Percentiles rank a stretch among this genome's conserved stretches.
phyloP scores from a whole-genome alignment of 495 filamentous ascomycete genomes.

The Annulohypoxylon stygium region DNA sequence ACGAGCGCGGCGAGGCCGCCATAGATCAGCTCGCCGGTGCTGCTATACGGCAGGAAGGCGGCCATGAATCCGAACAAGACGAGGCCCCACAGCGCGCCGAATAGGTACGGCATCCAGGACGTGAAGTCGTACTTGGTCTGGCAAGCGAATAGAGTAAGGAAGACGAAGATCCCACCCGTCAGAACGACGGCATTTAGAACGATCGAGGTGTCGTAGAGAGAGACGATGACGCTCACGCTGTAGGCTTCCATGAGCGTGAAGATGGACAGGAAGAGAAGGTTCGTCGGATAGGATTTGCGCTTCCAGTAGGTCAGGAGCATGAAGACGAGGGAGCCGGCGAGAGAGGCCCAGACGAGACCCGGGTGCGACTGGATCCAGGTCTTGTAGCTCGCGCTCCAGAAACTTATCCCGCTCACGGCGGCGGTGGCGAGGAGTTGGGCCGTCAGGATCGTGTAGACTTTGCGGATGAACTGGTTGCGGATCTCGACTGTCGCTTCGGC shows the following conservation, averaged over 20 bases:
- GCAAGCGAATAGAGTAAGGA: constrained; percentile 93
- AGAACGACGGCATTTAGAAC: constrained; percentile 92
- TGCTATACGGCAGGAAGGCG: constrained; percentile 83
- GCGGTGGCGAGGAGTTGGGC: constrained; percentile 90
- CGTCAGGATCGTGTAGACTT: constrained; percentile 72
- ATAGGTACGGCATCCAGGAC: constrained; percentile 94
- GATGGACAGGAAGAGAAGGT: constrained; percentile 89
- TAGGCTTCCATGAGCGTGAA: constrained; percentile 97
- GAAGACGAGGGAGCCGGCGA: constrained; percentile 83
- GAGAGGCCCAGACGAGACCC: constrained; percentile 86
- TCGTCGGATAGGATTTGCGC: constrained; percentile 94
- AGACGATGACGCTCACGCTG: constrained; percentile 89
- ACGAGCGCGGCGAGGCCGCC: constrained; percentile 83
- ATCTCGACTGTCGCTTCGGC: constrained; percentile 95
- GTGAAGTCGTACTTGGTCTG: constrained; percentile 99
- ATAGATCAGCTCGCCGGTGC: constrained; percentile 84
- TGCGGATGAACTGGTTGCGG: constrained; percentile 97
- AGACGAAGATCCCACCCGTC: constrained; percentile 93
- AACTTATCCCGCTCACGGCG: constrained; percentile 82
- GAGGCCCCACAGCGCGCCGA: constrained; percentile 88
- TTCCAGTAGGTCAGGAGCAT: constrained; percentile 97
- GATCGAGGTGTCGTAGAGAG: constrained; percentile 82
- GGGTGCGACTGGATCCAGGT: constrained; percentile 86
- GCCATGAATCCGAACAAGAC: constrained; percentile 93
- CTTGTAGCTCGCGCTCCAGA: constrained; percentile 84